Evolutionary conservation across 306 rosid genomes (phyloP), one percentile per base, ranked within the genome.

Genomic region (Arachis stenosperma): DNA sequence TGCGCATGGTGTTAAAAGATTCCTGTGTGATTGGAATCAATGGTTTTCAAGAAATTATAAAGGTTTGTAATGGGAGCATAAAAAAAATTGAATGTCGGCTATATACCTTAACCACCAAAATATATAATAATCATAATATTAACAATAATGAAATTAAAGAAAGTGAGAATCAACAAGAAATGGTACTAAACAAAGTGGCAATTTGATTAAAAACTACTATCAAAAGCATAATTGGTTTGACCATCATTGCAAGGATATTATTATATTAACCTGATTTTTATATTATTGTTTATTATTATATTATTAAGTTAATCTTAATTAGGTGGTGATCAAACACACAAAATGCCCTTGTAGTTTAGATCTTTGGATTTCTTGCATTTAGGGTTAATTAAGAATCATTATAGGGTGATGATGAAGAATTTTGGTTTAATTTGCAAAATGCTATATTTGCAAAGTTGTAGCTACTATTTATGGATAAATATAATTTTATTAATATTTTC

Each of bases 11-110:
- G 79, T 69, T 66, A 14, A 78, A 67, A 83, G 76, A 78, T 78
- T 78, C 79, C 48, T 30, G 10, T 15, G 46, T 56, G 52, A 48
- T 54, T 1, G 63, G 55, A 67, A 46, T 57, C 73, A 70, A 73
- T 76, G 74, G 74, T 52, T 64, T 46, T 60, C 41, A 63, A 73
- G 65, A 70, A 79, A 73, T 71, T 60, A 44, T 55, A 11, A 22
- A 22, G 27, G 27, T 22, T 22, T 56, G 75, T 78, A 73, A 80
- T 77, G 84, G 61, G 75, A 76, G 84, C 81, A 80, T 84, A 78
- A 66, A 75, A 72, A 73, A 84, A 80, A 80, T 73, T 84, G 64
- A 72, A 78, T 83, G 85, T 81, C 75, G 83, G 84, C 83, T 81
- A 66, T 78, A 83, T 69, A 77, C 80, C 89, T 66, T 67, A 75